phyloP scores from a whole-genome alignment of 805 yeast genomes.

The Metschnikowia aberdeeniae region DNA sequence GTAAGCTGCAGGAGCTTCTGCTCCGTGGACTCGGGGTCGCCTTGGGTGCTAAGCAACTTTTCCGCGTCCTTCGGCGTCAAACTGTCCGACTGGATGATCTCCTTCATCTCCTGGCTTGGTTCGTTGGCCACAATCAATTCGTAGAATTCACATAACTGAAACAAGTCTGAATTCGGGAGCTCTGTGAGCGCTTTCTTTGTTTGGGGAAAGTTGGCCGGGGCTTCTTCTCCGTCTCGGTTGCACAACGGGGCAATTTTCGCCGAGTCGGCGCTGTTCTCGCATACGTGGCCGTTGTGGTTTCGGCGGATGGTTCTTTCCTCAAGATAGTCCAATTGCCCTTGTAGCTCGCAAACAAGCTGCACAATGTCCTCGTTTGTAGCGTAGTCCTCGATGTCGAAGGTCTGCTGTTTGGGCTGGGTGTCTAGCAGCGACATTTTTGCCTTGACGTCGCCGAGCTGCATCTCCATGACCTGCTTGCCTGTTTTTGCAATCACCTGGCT shows the following conservation, averaged over 20 bases:
- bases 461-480: constrained; percentile 69
- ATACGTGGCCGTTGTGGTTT: constrained; percentile 55
- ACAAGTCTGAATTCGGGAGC: constrained; percentile 42
- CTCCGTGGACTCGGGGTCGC: constrained; percentile 10
- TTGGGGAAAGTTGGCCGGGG: constrained; percentile 50
- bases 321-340: constrained; percentile 73
- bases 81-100: constrained; percentile 11
- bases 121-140: constrained; percentile 54
- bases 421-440: constrained; percentile 16
- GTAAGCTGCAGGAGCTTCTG: constrained; percentile 24
- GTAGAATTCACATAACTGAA: constrained; percentile 64
- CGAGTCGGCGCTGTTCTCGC: constrained; percentile 29
- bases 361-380: constrained; percentile 82
- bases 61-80: constrained; percentile 16
- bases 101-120: constrained; percentile 11
- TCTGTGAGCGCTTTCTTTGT: constrained; percentile 51
- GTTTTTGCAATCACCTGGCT: constrained; percentile 63
- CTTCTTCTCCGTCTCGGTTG: constrained; percentile 79
- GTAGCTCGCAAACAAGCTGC: constrained; percentile 84
- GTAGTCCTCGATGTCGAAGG: constrained; percentile 49
- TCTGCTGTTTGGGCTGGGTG: constrained; percentile 13
- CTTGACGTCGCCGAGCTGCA: constrained; percentile 58
- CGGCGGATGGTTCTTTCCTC: constrained; percentile 78
- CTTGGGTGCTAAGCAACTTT: constrained; percentile 8
- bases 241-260: constrained; percentile 58